Base-by-base conservation (phyloP, 192 early-diverging fungal genomes). In the Gonapodya sp. region DNA sequence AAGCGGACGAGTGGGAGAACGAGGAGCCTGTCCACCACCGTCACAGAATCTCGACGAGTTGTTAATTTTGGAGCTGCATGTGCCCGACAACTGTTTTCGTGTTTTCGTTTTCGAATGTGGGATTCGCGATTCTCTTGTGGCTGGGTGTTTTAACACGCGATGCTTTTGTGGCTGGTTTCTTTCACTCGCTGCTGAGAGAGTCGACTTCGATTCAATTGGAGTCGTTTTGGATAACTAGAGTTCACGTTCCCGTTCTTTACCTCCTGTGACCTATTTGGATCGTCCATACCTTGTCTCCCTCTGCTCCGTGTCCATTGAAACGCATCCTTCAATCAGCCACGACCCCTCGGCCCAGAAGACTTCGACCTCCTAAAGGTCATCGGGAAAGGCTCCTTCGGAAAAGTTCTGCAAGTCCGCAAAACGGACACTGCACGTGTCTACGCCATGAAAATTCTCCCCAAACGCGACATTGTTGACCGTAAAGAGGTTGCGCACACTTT, bases 381-480 rank as follows among this genome's bases (percentile, higher is more conserved):
- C 35, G 94, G 94, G 0, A 91, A 91, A 80, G 94, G 94, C 14
- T 89, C 88, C 32, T 94, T 94, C 86, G 94, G 94, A 36, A 94
- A 94, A 79, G 94, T 95, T 16, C 87, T 93, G 35, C 91, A 94
- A 80, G 94, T 94, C 78, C 82, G 89, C 36, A 95, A 95, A 78
- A 92, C 89, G 81, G 93, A 95, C 81, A 94, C 94, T 0, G 89
- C 89, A 77, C 89, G 93, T 77, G 92, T 94, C 18, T 95, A 94
- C 79, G 94, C 94, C 35, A 93, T 95, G 92, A 95, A 95, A 80
- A 89, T 95, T 2, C 88, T 95, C 0, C 86, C 87, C 73, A 95
- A 95, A 83, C 88, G 89, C 83, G 89, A 92, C 37, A 87, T 95
- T 73, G 89, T 95, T 35, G 89, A 91, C 81, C 89, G 92, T 73